phyloP scores from a whole-genome alignment of 2,329 filamentous ascomycete genomes.

The Thermomyces lanuginosus region DNA sequence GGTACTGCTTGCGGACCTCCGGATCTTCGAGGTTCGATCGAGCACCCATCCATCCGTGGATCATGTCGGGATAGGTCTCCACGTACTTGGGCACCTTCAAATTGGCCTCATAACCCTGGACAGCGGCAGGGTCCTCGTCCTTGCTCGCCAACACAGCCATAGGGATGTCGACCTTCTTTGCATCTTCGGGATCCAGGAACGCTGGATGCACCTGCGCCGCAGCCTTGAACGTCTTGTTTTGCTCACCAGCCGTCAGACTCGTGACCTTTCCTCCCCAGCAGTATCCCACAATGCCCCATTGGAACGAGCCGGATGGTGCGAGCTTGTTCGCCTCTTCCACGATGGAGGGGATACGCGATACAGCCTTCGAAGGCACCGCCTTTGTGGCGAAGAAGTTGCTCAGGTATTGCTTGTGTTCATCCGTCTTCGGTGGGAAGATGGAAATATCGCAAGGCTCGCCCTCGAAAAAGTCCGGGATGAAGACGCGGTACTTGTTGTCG shows the following conservation, averaged over 20 bases:
- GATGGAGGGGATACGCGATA: slow-evolving; percentile 39
- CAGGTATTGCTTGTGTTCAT: slow-evolving; percentile 44
- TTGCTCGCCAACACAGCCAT: slow-evolving; percentile 41
- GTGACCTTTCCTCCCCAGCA: slow-evolving; percentile 47
- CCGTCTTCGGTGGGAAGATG: slow-evolving; percentile 44
- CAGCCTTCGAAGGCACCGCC: slow-evolving; percentile 41
- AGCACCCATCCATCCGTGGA: slow-evolving; percentile 34
- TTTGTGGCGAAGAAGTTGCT: slow-evolving; percentile 42
- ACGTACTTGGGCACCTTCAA: slow-evolving; percentile 25
- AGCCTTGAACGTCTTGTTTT: slow-evolving; percentile 40
- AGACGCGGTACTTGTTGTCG: slow-evolving; percentile 60
- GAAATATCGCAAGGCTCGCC: slow-evolving; percentile 50
- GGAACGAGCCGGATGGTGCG: slow-evolving; percentile 23
- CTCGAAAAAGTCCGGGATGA: slow-evolving; percentile 84
- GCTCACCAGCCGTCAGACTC: slow-evolving; percentile 35
- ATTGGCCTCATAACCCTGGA: slow-evolving; percentile 23
- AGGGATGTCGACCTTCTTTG: slow-evolving; percentile 39
- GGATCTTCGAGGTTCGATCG: slow-evolving; percentile 24
- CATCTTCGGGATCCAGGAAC: slow-evolving; percentile 44
- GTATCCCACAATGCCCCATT: slow-evolving; percentile 45
- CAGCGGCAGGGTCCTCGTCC: slow-evolving; percentile 38
- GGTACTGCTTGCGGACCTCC: slow-evolving; percentile 27
- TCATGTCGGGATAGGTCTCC: slow-evolving; percentile 28
- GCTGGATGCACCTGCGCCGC: slow-evolving; percentile 42
- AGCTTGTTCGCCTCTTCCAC: slow-evolving; percentile 37